These are phyloP conservation scores for Ophiostoma tasmaniense DNA, from an alignment of 2,329 filamentous ascomycete genomes.

Conservation along the genomic window DNA sequence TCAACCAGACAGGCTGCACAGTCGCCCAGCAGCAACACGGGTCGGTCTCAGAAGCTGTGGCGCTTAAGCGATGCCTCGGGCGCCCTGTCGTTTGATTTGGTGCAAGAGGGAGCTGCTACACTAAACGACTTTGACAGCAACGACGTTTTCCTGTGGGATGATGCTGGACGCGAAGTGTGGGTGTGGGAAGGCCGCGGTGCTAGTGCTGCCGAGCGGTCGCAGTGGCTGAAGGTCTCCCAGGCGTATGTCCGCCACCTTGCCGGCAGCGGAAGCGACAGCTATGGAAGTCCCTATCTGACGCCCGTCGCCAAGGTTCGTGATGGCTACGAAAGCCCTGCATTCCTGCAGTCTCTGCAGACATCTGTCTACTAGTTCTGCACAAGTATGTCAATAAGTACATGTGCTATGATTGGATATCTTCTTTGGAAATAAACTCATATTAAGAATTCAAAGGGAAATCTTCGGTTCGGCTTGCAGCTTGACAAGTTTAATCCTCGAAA, in stretches of 20 bases:
- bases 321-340: slow-evolving; percentile 46
- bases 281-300: slow-evolving; percentile 26
- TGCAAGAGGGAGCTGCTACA: slow-evolving; percentile 31
- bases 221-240: slow-evolving; percentile 54
- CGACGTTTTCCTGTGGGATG: slow-evolving; percentile 56
- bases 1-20: not conserved
- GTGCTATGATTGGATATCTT: not conserved
- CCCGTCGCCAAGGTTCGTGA: slow-evolving; percentile 50
- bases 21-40: not conserved
- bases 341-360: slow-evolving; percentile 30
- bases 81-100: slow-evolving; percentile 45
- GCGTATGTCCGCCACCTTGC: slow-evolving; percentile 41
- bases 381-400: not conserved
- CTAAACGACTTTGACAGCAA: slow-evolving; percentile 45
- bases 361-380: not conserved
- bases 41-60: slow-evolving; percentile 37
- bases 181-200: slow-evolving; percentile 56
- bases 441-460: no score
- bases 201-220: slow-evolving; percentile 48
- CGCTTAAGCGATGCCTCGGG: slow-evolving; percentile 55
- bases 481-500: no score
- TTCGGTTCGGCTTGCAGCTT: no score
- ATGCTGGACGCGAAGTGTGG: slow-evolving; percentile 51
- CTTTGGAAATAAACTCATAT: no score
- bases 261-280: slow-evolving; percentile 21